Evolutionary conservation across 495 filamentous ascomycete genomes (phyloP).

Genomic region (Xanthoparmelia taractica): DNA sequence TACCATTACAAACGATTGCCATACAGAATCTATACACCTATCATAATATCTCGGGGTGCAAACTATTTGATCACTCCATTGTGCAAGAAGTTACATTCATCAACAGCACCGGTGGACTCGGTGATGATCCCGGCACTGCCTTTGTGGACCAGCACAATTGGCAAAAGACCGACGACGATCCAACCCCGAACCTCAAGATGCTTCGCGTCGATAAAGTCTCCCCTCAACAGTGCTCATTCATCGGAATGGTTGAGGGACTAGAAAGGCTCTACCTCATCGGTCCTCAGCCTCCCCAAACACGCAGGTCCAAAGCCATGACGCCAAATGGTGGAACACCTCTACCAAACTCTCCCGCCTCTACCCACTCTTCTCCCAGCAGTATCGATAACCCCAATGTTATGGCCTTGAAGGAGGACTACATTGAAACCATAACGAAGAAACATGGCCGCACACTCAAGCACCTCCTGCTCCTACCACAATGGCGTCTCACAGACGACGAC

Average conservation of each 20-base stretch:
- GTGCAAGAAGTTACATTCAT: conserved; percentile 48
- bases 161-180: conserved; percentile 30
- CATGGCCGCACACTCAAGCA: conserved; percentile 48
- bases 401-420: conserved; percentile 39
- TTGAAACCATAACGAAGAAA: conserved; percentile 39
- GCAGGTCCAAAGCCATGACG: conserved; percentile 19
- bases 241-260: conserved; percentile 34
- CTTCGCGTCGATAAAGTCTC: conserved; percentile 38
- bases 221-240: conserved; percentile 37
- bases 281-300: conserved; percentile 26
- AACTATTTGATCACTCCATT: conserved; percentile 34
- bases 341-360: conserved; percentile 22
- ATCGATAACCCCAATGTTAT: conserved; percentile 14
- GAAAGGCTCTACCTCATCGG: conserved; percentile 44
- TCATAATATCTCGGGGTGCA: conserved; percentile 39
- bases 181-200: conserved; percentile 30
- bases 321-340: background rate
- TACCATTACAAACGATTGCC: conserved; percentile 42
- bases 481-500: conserved; percentile 43
- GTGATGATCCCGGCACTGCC: conserved; percentile 37
- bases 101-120: conserved; percentile 36
- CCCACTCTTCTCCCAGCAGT: conserved; percentile 21
- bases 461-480: conserved; percentile 50
- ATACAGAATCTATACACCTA: conserved; percentile 52
- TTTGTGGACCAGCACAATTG: conserved; percentile 48